Base-by-base conservation (phyloP, 177 flowering plant species). In the Tripterygium wilfordii region DNA sequence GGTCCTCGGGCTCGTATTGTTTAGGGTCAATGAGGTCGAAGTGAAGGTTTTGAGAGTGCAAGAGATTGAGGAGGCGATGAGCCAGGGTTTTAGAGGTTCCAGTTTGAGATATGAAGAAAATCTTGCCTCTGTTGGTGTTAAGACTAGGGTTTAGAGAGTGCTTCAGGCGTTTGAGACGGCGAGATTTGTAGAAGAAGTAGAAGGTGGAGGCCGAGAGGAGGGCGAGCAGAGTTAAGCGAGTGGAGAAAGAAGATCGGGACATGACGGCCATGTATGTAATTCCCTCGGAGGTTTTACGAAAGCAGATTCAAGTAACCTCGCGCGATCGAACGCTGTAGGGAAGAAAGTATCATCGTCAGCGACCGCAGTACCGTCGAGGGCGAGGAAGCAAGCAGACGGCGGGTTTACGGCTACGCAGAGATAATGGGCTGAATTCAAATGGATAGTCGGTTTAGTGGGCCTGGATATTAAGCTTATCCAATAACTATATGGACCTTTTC, bases 1-100 rank as follows among this genome's bases (percentile, higher is more conserved):
- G 70, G 48, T 94, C 97, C 56, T 94, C 99, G 9, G 97, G 97
- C 64, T 94, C 99, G 60, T 89, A 94, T 45, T 67, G 63, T 12
- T 64, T 57, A n/a, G 79, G 69, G 38, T 94, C 80, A 22, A 86
- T 62, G 14, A 94, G 69, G 36, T 89, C 90, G 48, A 89, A 81
- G 1, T 26, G 18, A 35, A 86, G 35, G 27, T 27, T 42, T 26
- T 67, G 68, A 7, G 68, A 56, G 10, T 61, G 20, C 32, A 88
- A 66, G n/a, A 69, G 65, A 21, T 33, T 13, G 47, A 45, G 70
- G 22, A 94, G 79, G 37, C 97, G 95, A 1, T 27, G 65, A 21
- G 97, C 97, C 56, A 94, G 78, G 72, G 80, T 32, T 69, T 83
- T 75, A 48, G 97, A 87, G 30, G 96, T 94, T 20, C 88, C 88